Evolutionary conservation across 352 stramenopile species (phyloP).

Genomic region (Globisporangium nodosum): DNA sequence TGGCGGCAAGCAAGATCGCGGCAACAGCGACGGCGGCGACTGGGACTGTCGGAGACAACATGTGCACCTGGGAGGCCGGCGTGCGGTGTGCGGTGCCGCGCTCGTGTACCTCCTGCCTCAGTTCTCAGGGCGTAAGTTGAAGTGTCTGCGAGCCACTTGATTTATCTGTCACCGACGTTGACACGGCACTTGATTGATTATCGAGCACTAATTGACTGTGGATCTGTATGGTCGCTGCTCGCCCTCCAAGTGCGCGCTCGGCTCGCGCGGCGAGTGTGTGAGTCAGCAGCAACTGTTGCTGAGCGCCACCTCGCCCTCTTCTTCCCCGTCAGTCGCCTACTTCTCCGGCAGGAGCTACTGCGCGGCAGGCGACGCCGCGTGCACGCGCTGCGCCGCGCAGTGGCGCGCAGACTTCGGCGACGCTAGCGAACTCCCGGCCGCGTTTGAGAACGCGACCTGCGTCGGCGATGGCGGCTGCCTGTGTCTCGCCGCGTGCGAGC

Average conservation of each 20-base stretch:
- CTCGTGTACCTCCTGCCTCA: conserved; percentile 40
- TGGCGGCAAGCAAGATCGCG: neutral
- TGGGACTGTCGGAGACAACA: neutral
- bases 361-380: conserved; percentile 4
- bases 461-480: conserved; percentile 9
- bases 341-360: neutral
- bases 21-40: neutral
- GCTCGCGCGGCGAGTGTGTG: conserved; percentile 29
- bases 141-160: conserved; percentile 3
- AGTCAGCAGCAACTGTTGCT: conserved; percentile 9
- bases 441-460: conserved; percentile 3
- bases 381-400: conserved; percentile 2
- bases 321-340: neutral
- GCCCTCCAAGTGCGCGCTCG: conserved; percentile 23
- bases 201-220: neutral
- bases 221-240: neutral
- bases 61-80: conserved; percentile 6
- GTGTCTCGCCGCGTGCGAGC: conserved; percentile 13
- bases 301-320: neutral
- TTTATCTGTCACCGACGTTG: conserved; percentile 2
- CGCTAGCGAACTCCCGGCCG: neutral
- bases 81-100: conserved; percentile 25
- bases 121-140: conserved; percentile 4
- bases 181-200: conserved; percentile 5
- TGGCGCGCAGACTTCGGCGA: conserved; percentile 1